These are phyloP conservation scores for Rhytidiadelphus loreus DNA, from an alignment of 225 moss, liverwort and hornwort species.

Conservation along the genomic window DNA sequence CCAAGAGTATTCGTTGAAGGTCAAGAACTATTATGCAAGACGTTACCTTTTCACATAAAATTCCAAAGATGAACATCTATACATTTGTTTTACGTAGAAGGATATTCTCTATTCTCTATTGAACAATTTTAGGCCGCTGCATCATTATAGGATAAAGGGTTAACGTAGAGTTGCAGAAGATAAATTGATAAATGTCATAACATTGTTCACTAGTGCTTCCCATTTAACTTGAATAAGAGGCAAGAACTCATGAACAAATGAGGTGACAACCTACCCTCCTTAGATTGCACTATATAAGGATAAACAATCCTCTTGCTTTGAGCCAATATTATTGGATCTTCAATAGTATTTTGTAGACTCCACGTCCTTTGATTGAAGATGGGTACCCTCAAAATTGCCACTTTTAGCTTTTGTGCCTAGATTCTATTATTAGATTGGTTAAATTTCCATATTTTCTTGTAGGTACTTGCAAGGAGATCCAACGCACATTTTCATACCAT, in stretches of 20 bases:
- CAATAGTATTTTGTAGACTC: not conserved
- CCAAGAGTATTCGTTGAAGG: too few species aligned
- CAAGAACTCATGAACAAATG: not conserved
- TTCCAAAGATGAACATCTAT: too few species aligned
- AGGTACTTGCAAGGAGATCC: not conserved
- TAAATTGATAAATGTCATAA: not conserved
- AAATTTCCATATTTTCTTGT: not conserved
- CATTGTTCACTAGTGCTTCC: not conserved
- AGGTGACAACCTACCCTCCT: rapidly evolving
- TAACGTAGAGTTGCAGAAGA: not conserved
- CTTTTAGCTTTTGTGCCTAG: not conserved
- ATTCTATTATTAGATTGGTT: rapidly evolving
- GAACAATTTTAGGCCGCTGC: rapidly evolving
- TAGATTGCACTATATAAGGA: not conserved
- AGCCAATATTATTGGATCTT: not conserved
- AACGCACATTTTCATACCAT: not conserved
- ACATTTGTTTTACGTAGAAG: too few species aligned
- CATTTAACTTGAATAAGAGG: not conserved
- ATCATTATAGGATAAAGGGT: not conserved
- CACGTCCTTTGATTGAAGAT: rapidly evolving
- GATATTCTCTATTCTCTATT: not conserved
- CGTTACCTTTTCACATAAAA: too few species aligned
- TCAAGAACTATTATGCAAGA: too few species aligned
- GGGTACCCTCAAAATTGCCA: rapidly evolving
- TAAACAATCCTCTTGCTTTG: not conserved